phyloP scores from a whole-genome alignment of 1,139 yeast genomes.

The Zygoascus hellenicus region DNA sequence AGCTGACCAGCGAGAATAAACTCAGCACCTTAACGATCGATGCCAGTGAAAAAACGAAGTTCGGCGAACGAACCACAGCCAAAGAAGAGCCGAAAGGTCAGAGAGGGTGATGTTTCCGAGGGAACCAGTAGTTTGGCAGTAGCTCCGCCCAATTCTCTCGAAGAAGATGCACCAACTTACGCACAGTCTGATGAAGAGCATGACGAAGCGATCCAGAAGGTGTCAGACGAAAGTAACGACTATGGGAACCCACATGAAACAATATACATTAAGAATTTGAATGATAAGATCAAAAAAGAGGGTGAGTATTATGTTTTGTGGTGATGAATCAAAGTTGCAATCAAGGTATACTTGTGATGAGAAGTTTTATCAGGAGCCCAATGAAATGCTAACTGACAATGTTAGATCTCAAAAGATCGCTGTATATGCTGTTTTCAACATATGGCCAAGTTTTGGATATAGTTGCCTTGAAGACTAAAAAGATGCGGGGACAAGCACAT shows the following conservation, averaged over 20 bases:
- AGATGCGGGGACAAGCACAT: constrained; percentile 76
- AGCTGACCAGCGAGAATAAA: no score
- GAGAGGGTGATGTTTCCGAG: not conserved
- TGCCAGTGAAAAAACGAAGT: not conserved
- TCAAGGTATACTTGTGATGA: no score
- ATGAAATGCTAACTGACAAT: not conserved
- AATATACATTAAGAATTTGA: constrained; percentile 58
- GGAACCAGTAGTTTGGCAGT: no score
- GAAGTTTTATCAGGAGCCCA: no score
- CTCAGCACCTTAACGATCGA: not conserved
- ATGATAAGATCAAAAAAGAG: constrained; percentile 50
- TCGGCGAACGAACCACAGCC: constrained; percentile 3
- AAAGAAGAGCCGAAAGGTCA: constrained; percentile 1
- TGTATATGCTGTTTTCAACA: constrained; percentile 58
- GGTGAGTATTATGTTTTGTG: constrained; percentile 20
- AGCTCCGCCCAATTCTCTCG: no score
- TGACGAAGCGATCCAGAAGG: not conserved
- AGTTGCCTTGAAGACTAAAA: constrained; percentile 41
- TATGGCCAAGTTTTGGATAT: constrained; percentile 66
- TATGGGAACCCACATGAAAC: constrained; percentile 41
- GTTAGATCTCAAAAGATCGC: constrained; percentile 43
- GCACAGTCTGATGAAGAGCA: not conserved
- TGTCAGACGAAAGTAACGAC: not conserved
- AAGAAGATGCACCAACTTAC: not conserved
- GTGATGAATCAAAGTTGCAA: not conserved